These are phyloP conservation scores for Flaveria floridana DNA, from an alignment of 140 eudicot genomes.

Conservation along the genomic window DNA sequence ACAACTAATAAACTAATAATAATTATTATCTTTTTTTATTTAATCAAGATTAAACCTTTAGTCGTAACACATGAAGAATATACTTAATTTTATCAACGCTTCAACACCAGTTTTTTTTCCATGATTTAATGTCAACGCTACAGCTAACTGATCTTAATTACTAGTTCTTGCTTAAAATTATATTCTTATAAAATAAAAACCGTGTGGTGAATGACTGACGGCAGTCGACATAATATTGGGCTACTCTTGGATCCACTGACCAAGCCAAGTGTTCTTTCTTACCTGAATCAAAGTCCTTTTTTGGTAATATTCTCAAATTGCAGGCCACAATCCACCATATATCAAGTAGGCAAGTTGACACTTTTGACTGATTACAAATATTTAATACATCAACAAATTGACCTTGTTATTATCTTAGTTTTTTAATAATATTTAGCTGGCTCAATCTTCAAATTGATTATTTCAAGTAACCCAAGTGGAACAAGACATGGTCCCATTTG, in stretches of 20 bases:
- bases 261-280: conserved; percentile 24
- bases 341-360: conserved; percentile 37
- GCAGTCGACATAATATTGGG: conserved; percentile 32
- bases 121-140: too few species aligned
- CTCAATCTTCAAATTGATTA: conserved; percentile 19
- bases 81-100: too few species aligned
- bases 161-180: not conserved
- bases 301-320: conserved; percentile 30
- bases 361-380: conserved; percentile 32
- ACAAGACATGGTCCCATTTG: conserved; percentile 20
- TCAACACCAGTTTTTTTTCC: too few species aligned
- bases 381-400: conserved; percentile 8
- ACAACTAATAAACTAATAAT: too few species aligned
- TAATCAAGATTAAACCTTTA: too few species aligned
- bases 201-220: not conserved
- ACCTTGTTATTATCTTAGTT: not conserved
- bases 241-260: conserved; percentile 26
- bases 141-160: too few species aligned
- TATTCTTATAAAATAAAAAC: not conserved
- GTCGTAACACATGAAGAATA: too few species aligned
- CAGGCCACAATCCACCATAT: conserved; percentile 30
- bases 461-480: conserved; percentile 31
- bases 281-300: conserved; percentile 17
- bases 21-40: too few species aligned
- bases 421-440: conserved; percentile 1